A percentile compares a stretch with the other conserved stretches of the same genome.
Evolutionary conservation across 345 rosid genomes (phyloP).

Genomic region (Populus davidiana): DNA sequence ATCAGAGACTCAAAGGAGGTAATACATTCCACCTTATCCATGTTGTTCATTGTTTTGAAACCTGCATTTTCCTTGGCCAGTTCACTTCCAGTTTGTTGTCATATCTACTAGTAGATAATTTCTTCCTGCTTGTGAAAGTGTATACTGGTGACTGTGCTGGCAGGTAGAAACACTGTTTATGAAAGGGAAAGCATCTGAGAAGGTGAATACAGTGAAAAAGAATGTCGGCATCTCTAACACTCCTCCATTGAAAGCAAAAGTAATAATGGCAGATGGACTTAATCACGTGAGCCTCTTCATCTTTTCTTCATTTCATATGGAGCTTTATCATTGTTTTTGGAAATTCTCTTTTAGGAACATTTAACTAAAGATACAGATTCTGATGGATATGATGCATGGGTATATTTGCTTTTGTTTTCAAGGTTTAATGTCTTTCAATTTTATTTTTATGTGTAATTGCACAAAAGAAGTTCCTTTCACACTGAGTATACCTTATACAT

Average conservation of each 20-base stretch:
- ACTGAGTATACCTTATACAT: not conserved
- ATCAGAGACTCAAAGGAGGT: slow-evolving; percentile 59
- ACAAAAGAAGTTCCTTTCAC: not conserved
- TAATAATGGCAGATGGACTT: slow-evolving; percentile 70
- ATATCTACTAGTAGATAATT: not conserved
- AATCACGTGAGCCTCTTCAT: slow-evolving; percentile 41
- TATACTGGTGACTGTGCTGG: slow-evolving; percentile 18
- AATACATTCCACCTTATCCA: not conserved
- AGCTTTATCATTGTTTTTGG: slow-evolving; percentile 2
- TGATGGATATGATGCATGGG: not conserved
- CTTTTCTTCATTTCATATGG: not conserved
- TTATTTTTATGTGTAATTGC: not conserved
- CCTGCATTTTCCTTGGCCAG: not conserved
- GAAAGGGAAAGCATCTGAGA: slow-evolving; percentile 47
- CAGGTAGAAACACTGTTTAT: slow-evolving; percentile 57
- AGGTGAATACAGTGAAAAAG: slow-evolving; percentile 55
- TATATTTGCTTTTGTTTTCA: not conserved
- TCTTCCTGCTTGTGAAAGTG: not conserved
- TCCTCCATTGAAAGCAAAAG: slow-evolving; percentile 42
- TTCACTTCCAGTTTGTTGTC: not conserved
- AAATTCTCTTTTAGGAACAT: not conserved
- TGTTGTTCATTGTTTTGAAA: not conserved
- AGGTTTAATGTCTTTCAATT: not conserved
- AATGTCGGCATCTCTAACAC: slow-evolving; percentile 20
- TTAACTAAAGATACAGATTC: not conserved